Base-by-base conservation (phyloP, 805 yeast genomes). In the Myxozyma neglecta region DNA sequence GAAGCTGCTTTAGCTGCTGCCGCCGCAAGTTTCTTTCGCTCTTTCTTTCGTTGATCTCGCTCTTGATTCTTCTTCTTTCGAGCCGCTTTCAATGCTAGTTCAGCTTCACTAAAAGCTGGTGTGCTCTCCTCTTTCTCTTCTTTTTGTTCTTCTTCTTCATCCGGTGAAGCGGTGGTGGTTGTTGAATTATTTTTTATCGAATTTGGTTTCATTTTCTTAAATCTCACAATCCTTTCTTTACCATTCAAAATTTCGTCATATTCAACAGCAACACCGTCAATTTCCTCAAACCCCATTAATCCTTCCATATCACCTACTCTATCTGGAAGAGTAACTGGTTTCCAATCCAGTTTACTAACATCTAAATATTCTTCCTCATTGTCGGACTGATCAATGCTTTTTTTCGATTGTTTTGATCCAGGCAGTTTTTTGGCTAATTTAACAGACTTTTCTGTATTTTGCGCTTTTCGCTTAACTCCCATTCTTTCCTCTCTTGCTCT, bases 221-320 rank as follows among this genome's bases (percentile, higher is more conserved):
- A 63, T 47, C 46, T 55, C n/a, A 64, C 64, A n/a, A 64, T 42
- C 11, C 48, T 24, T 43, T 56, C 58, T 29, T 50, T 56, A 3
- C 60, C 64, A 14, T 58, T 85, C 54, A 79, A 76, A 13, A 96
- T 97, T 64, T 89, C 78, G 1, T 84, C 83, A 57, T 85, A 80
- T 62, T 88, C 84, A 6, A 93, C 92, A 70, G 82, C 92, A 39
- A 93, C 97, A 48, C 97, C 97, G 60, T 90, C 97, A 54, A 94
- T 81, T 72, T 93, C 98, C 73, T 93, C 99, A 40, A 94, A 77
- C 0, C 97, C 99, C 72, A 86, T 90, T 69, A 92, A 87, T 0
- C 97, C 97, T 67, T 89, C 92, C 71, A 88, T 89, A 73, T 90
- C 97, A 63, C 86, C 96, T 53, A 89, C 75, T 32, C 90, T 86